Evolutionary conservation across 2,329 filamentous ascomycete genomes (phyloP).

Genomic region (Didymella keratinophila): DNA sequence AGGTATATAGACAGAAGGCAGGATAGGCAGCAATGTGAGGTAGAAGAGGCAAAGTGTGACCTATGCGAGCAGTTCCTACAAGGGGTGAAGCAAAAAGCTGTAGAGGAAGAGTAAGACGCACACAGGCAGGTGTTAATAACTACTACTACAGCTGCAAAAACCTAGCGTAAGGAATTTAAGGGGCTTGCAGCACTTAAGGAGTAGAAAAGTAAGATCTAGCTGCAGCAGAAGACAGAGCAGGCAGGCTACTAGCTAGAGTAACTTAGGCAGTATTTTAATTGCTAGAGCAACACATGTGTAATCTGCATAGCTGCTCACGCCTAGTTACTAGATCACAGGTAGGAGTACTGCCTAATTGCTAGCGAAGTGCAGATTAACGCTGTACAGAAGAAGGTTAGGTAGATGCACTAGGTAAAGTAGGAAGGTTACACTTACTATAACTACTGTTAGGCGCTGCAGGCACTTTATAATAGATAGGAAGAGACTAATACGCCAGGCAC

Average conservation of each 20-base stretch:
- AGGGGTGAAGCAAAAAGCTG: neutral
- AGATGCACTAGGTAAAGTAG: neutral
- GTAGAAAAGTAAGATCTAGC: constrained; percentile 5
- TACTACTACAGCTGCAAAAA: neutral
- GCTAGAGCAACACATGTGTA: constrained; percentile 5
- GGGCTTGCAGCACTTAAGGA: too few species aligned
- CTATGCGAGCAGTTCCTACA: constrained; percentile 2
- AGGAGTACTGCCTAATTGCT: neutral
- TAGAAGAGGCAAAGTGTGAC: constrained; percentile 8
- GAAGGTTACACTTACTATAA: neutral
- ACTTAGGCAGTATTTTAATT: constrained; percentile 6
- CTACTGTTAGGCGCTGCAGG: constrained; percentile 6
- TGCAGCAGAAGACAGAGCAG: constrained; percentile 2
- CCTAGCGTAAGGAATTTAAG: too few species aligned
- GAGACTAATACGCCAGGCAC: constrained; percentile 4
- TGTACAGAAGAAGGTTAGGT: neutral
- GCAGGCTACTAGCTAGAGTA: constrained; percentile 7
- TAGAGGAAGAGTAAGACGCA: neutral
- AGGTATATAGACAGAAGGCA: constrained; percentile 6
- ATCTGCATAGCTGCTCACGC: constrained; percentile 6
- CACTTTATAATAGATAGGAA: constrained; percentile 7
- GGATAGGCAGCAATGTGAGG: constrained; percentile 5
- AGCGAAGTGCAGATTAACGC: neutral
- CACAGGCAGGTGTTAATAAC: neutral
- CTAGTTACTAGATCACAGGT: neutral